These are phyloP conservation scores for Lentinus brumalis DNA, from an alignment of 768 basidiomycete genomes.

Conservation along the genomic window DNA sequence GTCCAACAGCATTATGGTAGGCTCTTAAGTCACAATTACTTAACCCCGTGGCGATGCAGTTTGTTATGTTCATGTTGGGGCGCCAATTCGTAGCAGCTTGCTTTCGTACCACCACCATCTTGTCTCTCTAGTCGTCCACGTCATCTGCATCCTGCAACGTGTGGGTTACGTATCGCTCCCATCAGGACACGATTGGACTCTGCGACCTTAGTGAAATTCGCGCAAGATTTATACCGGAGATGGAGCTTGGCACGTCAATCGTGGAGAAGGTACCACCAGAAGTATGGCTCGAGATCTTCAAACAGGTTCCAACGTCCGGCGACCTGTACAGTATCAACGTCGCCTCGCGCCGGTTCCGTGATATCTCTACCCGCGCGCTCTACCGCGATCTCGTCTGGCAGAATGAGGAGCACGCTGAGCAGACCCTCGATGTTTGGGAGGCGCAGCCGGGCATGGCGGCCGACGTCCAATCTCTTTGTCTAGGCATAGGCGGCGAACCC, in stretches of 20 bases:
- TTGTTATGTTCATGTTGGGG: too few species aligned
- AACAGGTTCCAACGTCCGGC: constrained; percentile 30
- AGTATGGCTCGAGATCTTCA: constrained; percentile 42
- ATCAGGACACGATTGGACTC: too few species aligned
- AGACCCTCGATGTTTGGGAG: constrained; percentile 26
- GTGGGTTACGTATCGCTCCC: too few species aligned
- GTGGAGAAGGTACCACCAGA: constrained; percentile 36
- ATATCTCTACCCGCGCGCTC: constrained; percentile 32
- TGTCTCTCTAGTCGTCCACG: too few species aligned
- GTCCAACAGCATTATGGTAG: too few species aligned
- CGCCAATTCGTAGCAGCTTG: too few species aligned
- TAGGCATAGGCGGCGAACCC: constrained; percentile 5
- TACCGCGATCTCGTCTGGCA: constrained; percentile 40
- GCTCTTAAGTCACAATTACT: too few species aligned
- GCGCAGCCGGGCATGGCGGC: constrained; percentile 14
- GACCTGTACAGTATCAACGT: constrained; percentile 36
- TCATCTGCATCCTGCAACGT: too few species aligned
- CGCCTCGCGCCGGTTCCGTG: constrained; percentile 34
- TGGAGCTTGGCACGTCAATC: neutral
- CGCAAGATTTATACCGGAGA: too few species aligned
- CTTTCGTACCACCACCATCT: too few species aligned
- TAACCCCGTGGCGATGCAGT: too few species aligned
- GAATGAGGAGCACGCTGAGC: constrained; percentile 30
- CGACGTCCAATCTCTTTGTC: constrained; percentile 22
- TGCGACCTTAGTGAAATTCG: too few species aligned